Conservation (phyloP, 2,329 filamentous ascomycete species). For the Grosmannia serpens region DNA sequence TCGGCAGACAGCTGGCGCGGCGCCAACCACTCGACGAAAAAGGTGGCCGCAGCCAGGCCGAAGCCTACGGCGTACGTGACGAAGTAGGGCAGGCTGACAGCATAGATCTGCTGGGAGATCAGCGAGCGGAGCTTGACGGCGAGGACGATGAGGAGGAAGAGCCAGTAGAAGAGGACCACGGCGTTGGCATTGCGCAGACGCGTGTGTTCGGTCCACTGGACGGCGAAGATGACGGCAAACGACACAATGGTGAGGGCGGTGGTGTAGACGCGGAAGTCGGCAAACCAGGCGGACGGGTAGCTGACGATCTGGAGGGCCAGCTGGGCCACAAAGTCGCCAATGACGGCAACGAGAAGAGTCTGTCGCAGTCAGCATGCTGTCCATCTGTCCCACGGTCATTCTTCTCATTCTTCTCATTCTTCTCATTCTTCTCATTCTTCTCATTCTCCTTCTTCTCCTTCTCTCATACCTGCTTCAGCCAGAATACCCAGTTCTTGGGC, state of each 20-base stretch:
- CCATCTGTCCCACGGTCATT: not conserved
- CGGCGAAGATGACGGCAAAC: slow-evolving; percentile 59
- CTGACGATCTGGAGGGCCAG: slow-evolving; percentile 63
- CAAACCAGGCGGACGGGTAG: slow-evolving; percentile 58
- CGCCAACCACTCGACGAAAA: slow-evolving; percentile 73
- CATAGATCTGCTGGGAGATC: slow-evolving; percentile 63
- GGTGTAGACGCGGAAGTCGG: slow-evolving; percentile 80
- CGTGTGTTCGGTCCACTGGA: slow-evolving; percentile 81
- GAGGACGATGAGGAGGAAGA: slow-evolving; percentile 69
- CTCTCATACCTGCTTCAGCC: slow-evolving; percentile 66
- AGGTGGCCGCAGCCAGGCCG: slow-evolving; percentile 58
- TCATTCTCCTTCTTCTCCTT: not conserved
- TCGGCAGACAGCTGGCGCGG: slow-evolving; percentile 57
- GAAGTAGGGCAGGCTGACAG: slow-evolving; percentile 60
- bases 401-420: too few species aligned
- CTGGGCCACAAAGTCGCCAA: slow-evolving; percentile 59
- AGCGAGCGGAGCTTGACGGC: slow-evolving; percentile 78
- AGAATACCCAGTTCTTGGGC: slow-evolving; percentile 84
- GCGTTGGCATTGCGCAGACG: slow-evolving; percentile 76
- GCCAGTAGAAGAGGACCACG: slow-evolving; percentile 85
- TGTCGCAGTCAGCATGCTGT: slow-evolving; percentile 12
- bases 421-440: not conserved
- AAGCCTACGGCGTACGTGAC: slow-evolving; percentile 61
- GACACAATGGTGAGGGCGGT: slow-evolving; percentile 62
- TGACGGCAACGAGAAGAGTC: slow-evolving; percentile 53